Percentiles rank a stretch among this genome's conserved stretches.
phyloP scores from a whole-genome alignment of 106 monocot species.

The Dendrobium officinale region DNA sequence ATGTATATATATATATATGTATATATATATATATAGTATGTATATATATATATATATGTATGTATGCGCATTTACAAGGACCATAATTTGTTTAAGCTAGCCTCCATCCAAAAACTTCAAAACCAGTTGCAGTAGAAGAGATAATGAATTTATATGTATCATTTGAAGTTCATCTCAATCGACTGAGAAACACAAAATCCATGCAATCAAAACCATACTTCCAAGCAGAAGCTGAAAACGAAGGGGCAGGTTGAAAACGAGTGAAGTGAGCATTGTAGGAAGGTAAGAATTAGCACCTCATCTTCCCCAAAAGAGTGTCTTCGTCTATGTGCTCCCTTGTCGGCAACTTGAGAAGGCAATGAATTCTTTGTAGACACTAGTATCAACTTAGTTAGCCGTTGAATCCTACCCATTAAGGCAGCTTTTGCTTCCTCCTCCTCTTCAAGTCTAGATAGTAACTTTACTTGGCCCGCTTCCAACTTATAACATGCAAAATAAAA shows the following conservation, averaged over 20 bases:
- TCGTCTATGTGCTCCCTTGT: conserved; percentile 52
- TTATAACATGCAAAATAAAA: conserved; percentile 20
- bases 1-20: too few species aligned
- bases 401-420: conserved; percentile 95
- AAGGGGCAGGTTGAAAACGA: background rate
- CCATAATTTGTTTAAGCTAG: background rate
- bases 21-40: too few species aligned
- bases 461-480: conserved; percentile 99
- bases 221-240: background rate
- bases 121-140: background rate
- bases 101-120: background rate
- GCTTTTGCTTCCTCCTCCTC: conserved; percentile 97
- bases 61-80: too few species aligned
- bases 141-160: background rate
- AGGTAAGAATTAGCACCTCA: conserved; percentile 44
- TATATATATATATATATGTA: too few species aligned
- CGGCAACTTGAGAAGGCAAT: conserved; percentile 56
- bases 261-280: background rate
- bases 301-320: conserved; percentile 95
- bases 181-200: background rate
- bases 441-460: conserved; percentile 87
- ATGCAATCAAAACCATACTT: background rate
- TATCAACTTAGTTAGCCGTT: conserved; percentile 85
- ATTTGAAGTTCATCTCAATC: background rate
- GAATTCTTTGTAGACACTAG: conserved; percentile 89